These are phyloP conservation scores for Amanita phalloides DNA, from an alignment of 768 basidiomycete genomes.

Conservation along the genomic window DNA sequence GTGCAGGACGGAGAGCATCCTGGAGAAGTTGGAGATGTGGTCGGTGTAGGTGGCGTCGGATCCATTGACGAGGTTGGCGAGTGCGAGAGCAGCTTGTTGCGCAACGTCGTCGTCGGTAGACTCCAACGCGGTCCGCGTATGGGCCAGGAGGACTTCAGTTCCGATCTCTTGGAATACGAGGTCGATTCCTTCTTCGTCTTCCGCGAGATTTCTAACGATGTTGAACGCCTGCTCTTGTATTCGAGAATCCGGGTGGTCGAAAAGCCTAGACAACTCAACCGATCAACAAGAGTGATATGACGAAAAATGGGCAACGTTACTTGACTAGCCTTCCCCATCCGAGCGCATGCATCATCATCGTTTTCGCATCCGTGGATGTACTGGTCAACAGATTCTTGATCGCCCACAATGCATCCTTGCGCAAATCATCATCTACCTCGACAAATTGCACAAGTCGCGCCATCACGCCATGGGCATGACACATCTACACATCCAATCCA, in stretches of 20 bases:
- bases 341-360: slow-evolving; percentile 53
- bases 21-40: slow-evolving; percentile 37
- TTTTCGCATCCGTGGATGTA: slow-evolving; percentile 48
- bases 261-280: slow-evolving; percentile 26
- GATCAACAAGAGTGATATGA: not conserved
- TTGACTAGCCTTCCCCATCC: slow-evolving; percentile 51
- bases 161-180: slow-evolving; percentile 49
- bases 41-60: slow-evolving; percentile 33
- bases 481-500: slow-evolving; percentile 26
- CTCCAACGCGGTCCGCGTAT: slow-evolving; percentile 37
- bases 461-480: slow-evolving; percentile 61
- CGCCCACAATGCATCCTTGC: slow-evolving; percentile 75
- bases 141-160: slow-evolving; percentile 29
- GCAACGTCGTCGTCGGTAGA: slow-evolving; percentile 43
- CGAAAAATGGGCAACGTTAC: slow-evolving; percentile 26
- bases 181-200: slow-evolving; percentile 52
- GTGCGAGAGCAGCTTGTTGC: slow-evolving; percentile 46
- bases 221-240: slow-evolving; percentile 66
- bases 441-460: slow-evolving; percentile 52
- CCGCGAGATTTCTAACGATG: slow-evolving; percentile 57
- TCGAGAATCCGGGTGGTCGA: slow-evolving; percentile 39
- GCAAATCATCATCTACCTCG: slow-evolving; percentile 40
- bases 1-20: slow-evolving; percentile 44
- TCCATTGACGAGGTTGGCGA: slow-evolving; percentile 66
- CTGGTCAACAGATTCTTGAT: slow-evolving; percentile 75